A percentile compares a stretch with the other conserved stretches of the same genome.
These are phyloP conservation scores for Musa itinerans DNA, from an alignment of 176 grass and related monocot genomes.

Conservation along the genomic window DNA sequence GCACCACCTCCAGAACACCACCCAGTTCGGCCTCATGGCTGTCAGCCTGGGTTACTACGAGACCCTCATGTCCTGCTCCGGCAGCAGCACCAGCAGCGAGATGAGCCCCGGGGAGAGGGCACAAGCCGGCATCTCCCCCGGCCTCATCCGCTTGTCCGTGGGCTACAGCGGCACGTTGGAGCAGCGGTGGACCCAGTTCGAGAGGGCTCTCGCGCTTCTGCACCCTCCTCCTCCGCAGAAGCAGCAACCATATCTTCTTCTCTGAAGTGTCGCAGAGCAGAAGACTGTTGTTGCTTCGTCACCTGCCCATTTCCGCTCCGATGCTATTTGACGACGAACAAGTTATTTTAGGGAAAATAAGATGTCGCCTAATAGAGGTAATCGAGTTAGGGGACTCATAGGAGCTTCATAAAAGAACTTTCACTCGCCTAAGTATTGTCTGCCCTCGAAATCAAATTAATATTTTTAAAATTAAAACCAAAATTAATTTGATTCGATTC, in stretches of 20 bases:
- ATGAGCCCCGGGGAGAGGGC: slow-evolving; percentile 58
- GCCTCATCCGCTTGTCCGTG: slow-evolving; percentile 77
- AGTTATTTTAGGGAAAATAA: too few relatives aligned
- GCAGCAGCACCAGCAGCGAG: slow-evolving; percentile 92
- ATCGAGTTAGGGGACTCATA: too few relatives aligned
- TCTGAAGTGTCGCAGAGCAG: background rate
- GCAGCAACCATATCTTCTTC: slow-evolving; percentile 23
- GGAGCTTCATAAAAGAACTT: too few relatives aligned
- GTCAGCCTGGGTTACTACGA: slow-evolving; percentile 93
- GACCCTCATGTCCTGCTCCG: slow-evolving; percentile 93
- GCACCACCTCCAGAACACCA: slow-evolving; percentile 95
- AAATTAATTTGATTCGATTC: too few relatives aligned
- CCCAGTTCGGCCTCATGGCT: slow-evolving; percentile 92
- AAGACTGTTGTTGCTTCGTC: slow-evolving; percentile 17
- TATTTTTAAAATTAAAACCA: too few relatives aligned
- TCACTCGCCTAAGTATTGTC: too few relatives aligned
- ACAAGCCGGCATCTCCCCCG: slow-evolving; percentile 53
- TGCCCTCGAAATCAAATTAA: too few relatives aligned
- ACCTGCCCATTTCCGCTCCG: background rate
- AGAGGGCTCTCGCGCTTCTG: slow-evolving; percentile 62
- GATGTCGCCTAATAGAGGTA: too few relatives aligned
- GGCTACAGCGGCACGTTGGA: slow-evolving; percentile 80
- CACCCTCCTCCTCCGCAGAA: slow-evolving; percentile 5
- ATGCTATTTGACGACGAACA: background rate
- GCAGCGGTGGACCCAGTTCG: slow-evolving; percentile 84